These are phyloP conservation scores for Plectosphaerella plurivora DNA, from an alignment of 2,329 filamentous ascomycete species.

Conservation along the genomic window DNA sequence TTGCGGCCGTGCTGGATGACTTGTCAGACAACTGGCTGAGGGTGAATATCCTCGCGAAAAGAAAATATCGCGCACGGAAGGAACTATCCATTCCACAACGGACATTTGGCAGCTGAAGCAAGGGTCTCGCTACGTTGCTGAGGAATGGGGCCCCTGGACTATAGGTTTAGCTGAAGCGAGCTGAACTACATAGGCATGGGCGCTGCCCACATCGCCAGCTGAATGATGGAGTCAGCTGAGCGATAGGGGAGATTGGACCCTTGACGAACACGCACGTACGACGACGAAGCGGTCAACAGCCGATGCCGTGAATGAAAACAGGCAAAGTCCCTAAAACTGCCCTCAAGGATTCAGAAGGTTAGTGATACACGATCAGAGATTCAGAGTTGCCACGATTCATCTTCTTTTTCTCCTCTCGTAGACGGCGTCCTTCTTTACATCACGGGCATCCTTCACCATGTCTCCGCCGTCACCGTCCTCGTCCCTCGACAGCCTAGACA, in stretches of 20 bases:
- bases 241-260: neutral
- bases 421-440: neutral
- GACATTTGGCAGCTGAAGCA: neutral
- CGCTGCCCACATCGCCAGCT: neutral
- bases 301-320: neutral
- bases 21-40: too few relatives aligned
- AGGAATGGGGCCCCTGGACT: neutral
- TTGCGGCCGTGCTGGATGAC: too few relatives aligned
- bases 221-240: neutral
- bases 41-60: neutral
- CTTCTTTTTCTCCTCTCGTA: neutral
- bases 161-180: too few relatives aligned
- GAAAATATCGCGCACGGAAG: neutral
- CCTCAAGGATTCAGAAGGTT: neutral
- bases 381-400: neutral
- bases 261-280: neutral
- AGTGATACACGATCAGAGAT: neutral
- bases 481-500: conserved; percentile 3
- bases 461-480: neutral
- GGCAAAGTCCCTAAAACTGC: neutral
- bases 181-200: too few relatives aligned
- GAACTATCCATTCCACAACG: neutral
- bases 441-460: neutral
- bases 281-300: neutral
- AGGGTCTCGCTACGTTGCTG: neutral